Conservation (phyloP, 257 asterid genomes). For the Nicotiana noctiflora region DNA sequence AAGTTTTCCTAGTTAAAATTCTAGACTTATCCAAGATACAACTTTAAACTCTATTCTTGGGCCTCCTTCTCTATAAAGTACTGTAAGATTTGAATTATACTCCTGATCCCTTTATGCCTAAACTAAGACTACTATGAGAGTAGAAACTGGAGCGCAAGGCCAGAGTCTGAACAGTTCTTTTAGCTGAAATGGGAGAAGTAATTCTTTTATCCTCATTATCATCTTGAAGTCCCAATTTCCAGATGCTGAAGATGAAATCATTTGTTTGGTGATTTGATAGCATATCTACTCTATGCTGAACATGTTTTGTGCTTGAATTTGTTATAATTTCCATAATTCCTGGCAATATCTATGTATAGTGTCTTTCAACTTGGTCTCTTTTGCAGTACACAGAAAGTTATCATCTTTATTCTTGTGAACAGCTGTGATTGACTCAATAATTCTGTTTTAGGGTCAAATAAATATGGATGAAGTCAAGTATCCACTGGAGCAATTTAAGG, state of each 20-base stretch:
- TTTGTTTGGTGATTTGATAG: neutral
- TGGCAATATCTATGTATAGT: neutral
- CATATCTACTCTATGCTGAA: neutral
- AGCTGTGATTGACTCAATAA: conserved; percentile 21
- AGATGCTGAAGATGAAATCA: neutral
- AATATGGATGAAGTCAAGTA: conserved; percentile 69
- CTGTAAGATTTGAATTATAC: neutral
- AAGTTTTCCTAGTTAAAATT: neutral
- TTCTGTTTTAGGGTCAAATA: conserved; percentile 80
- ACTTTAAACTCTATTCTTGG: neutral
- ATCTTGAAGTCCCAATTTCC: neutral
- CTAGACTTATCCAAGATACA: neutral
- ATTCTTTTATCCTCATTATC: neutral
- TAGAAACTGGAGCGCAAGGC: neutral
- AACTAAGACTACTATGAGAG: neutral
- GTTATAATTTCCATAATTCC: neutral
- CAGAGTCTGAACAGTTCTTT: too few relatives aligned
- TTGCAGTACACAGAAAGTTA: neutral
- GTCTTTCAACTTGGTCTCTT: neutral
- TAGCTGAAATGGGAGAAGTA: neutral
- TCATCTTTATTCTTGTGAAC: neutral
- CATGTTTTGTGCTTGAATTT: neutral
- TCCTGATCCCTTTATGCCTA: neutral
- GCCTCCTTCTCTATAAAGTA: neutral
- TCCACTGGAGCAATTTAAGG: conserved; percentile 91